Evolutionary conservation across 2,329 filamentous ascomycete species (phyloP).

Genomic region (Alternaria gaisen): DNA sequence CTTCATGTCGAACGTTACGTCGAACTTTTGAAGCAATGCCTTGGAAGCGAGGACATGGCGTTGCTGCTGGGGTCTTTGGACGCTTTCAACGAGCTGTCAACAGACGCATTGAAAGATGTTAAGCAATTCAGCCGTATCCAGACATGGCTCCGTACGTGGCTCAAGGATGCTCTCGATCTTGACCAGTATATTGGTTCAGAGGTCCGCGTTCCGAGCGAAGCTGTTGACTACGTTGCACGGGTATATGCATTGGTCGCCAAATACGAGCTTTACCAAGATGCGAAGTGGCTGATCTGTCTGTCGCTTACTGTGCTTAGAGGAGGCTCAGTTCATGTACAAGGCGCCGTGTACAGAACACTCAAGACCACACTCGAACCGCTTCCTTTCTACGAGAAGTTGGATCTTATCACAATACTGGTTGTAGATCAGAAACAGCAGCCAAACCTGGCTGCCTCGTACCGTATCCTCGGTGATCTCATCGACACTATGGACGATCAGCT

Average conservation of each 20-base stretch:
- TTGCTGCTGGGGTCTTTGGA: slow-evolving; percentile 32
- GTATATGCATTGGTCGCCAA: slow-evolving; percentile 34
- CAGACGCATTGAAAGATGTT: slow-evolving; percentile 25
- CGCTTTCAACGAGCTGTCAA: slow-evolving; percentile 40
- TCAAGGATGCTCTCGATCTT: slow-evolving; percentile 30
- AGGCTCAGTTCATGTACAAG: slow-evolving; percentile 17
- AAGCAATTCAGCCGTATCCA: slow-evolving; percentile 27
- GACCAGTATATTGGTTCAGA: slow-evolving; percentile 26
- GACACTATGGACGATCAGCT: slow-evolving; percentile 39
- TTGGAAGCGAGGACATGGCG: slow-evolving; percentile 22
- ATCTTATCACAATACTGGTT: slow-evolving; percentile 27
- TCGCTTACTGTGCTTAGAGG: slow-evolving; percentile 33
- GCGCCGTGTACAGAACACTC: slow-evolving; percentile 24
- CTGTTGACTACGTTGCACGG: slow-evolving; percentile 30
- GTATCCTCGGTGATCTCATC: slow-evolving; percentile 38
- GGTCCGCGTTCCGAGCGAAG: slow-evolving; percentile 13
- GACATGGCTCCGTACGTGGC: slow-evolving; percentile 32
- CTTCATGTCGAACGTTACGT: slow-evolving; percentile 37
- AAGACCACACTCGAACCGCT: slow-evolving; percentile 27
- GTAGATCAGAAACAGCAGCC: slow-evolving; percentile 10
- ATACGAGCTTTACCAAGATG: slow-evolving; percentile 35
- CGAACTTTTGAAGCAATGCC: slow-evolving; percentile 29
- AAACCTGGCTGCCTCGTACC: slow-evolving; percentile 27
- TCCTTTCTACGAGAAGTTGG: slow-evolving; percentile 30
- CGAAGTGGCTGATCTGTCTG: slow-evolving; percentile 32